Evolutionary conservation across 768 basidiomycete genomes (phyloP).

Genomic region (Pulveroboletus sp.): DNA sequence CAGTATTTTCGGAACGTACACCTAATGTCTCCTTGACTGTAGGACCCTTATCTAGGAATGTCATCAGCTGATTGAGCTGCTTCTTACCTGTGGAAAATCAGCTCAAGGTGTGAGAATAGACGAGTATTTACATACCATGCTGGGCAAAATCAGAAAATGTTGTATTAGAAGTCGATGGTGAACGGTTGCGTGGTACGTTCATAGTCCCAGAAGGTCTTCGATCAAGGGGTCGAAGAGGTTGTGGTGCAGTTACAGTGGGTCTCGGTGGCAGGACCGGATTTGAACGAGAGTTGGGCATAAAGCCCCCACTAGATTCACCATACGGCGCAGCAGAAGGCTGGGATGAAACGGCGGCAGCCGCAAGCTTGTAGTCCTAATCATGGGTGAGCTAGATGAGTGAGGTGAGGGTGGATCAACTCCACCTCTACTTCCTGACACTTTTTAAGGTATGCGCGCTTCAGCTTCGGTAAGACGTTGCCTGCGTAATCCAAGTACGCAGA

Average conservation of each 20-base stretch:
- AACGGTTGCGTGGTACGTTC: slow-evolving; percentile 56
- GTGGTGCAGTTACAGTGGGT: slow-evolving; percentile 62
- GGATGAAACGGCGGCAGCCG: slow-evolving; percentile 34
- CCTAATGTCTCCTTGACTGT: slow-evolving; percentile 57
- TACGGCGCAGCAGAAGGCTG: slow-evolving; percentile 30
- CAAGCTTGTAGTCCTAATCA: slow-evolving; percentile 58
- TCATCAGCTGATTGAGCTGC: slow-evolving; percentile 81
- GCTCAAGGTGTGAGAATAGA: neutral
- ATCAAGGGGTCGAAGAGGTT: slow-evolving; percentile 70
- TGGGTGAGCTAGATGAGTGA: slow-evolving; percentile 6
- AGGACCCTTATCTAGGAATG: slow-evolving; percentile 75
- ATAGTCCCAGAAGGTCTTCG: slow-evolving; percentile 64
- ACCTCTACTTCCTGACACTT: slow-evolving; percentile 90
- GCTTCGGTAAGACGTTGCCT: slow-evolving; percentile 71
- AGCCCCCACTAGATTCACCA: slow-evolving; percentile 28
- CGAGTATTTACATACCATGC: slow-evolving; percentile 46
- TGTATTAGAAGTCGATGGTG: slow-evolving; percentile 75
- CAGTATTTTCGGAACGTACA: slow-evolving; percentile 53
- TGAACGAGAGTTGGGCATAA: slow-evolving; percentile 38
- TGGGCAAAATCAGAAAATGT: slow-evolving; percentile 85
- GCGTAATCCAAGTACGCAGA: slow-evolving; percentile 75
- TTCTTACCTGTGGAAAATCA: slow-evolving; percentile 57
- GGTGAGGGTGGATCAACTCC: slow-evolving; percentile 11
- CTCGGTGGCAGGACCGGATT: slow-evolving; percentile 43
- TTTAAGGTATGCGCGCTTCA: slow-evolving; percentile 75